phyloP scores from a whole-genome alignment of 2,329 filamentous ascomycete species.

The Neopestalotiopsis rosae region DNA sequence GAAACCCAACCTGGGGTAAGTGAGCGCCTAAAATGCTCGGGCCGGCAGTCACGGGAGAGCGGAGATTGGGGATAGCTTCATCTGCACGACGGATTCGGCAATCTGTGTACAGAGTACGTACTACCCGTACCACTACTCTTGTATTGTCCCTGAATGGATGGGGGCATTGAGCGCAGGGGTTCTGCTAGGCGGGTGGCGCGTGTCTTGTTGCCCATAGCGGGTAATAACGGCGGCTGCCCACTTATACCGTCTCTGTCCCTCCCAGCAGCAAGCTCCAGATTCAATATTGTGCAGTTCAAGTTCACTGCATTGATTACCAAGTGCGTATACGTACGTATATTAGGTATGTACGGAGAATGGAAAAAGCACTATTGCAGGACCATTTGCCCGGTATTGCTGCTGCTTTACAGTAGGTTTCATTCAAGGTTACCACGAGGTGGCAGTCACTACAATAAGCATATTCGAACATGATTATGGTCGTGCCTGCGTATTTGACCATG shows the following conservation, averaged over 20 bases:
- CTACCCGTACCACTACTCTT: no score
- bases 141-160: no score
- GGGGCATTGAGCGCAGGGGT: not conserved
- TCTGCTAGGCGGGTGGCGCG: not conserved
- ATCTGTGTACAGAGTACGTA: not conserved
- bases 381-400: no score
- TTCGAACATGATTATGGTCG: no score
- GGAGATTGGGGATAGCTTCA: constrained; percentile 22
- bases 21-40: constrained; percentile 11
- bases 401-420: no score
- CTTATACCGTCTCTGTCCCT: not conserved
- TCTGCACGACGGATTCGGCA: constrained; percentile 18
- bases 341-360: not conserved
- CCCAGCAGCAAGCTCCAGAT: not conserved
- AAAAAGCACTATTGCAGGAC: not conserved
- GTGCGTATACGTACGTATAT: not conserved
- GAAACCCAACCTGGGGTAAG: constrained; percentile 15
- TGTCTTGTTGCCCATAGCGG: not conserved
- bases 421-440: not conserved
- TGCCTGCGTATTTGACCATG: no score
- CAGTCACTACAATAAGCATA: not conserved
- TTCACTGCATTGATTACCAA: not conserved
- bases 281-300: not conserved
- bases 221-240: not conserved
- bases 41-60: constrained; percentile 10